phyloP scores from a whole-genome alignment of 139 green algal genomes.

The Chlamydomonas schloesseri region DNA sequence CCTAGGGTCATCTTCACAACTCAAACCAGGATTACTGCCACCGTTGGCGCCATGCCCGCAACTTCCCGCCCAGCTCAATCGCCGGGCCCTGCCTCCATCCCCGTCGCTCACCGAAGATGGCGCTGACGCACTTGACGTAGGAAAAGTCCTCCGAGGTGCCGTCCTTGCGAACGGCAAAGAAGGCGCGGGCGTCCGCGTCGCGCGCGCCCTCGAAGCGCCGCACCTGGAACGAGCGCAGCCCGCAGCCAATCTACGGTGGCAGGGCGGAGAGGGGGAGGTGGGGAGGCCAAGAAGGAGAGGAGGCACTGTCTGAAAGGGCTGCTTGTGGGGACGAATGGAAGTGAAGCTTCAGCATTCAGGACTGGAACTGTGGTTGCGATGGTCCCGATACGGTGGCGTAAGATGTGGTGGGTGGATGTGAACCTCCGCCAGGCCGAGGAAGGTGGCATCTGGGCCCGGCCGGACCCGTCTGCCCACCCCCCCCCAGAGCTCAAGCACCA shows the following conservation, averaged over 20 bases:
- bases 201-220: slow-evolving; percentile 29
- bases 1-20: too few species aligned
- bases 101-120: background rate
- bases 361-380: too few species aligned
- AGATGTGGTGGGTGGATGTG: too few species aligned
- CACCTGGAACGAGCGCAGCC: slow-evolving; percentile 69
- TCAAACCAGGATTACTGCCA: too few species aligned
- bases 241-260: slow-evolving; percentile 54
- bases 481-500: background rate
- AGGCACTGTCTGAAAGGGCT: background rate
- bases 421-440: too few species aligned
- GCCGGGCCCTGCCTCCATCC: too few species aligned
- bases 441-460: too few species aligned
- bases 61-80: too few species aligned
- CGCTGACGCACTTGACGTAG: slow-evolving; percentile 79
- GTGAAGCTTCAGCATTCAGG: too few species aligned
- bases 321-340: too few species aligned
- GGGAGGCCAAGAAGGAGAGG: background rate
- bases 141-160: slow-evolving; percentile 81
- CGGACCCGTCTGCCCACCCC: background rate
- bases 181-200: slow-evolving; percentile 56
- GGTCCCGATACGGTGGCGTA: too few species aligned
- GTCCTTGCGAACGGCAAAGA: slow-evolving; percentile 72
- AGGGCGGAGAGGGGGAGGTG: background rate
- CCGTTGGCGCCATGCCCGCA: too few species aligned